Conservation (phyloP, 1,139 yeast species). For the Geotrichum histeridarum region DNA sequence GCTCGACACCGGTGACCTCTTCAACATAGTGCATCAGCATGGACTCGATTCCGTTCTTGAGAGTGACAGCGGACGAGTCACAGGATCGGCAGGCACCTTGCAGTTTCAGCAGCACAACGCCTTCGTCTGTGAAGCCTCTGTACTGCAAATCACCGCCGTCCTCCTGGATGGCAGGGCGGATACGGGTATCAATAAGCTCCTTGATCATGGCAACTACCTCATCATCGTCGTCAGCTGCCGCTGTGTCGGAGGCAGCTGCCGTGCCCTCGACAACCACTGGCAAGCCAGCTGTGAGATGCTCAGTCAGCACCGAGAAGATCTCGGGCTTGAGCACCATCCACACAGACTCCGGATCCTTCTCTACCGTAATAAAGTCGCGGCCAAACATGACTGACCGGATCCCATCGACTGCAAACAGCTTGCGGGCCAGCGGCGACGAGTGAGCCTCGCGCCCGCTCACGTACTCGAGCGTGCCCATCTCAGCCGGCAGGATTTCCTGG, state of each 20-base stretch:
- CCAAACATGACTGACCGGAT: constrained; percentile 88
- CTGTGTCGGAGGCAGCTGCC: constrained; percentile 45
- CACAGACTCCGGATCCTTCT: constrained; percentile 49
- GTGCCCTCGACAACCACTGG: constrained; percentile 48
- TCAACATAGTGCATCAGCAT: constrained; percentile 84
- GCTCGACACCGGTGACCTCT: constrained; percentile 71
- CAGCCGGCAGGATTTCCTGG: constrained; percentile 50
- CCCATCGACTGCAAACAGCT: constrained; percentile 77
- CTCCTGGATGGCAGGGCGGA: constrained; percentile 81
- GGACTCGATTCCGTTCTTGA: constrained; percentile 74
- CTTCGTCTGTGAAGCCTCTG: constrained; percentile 62
- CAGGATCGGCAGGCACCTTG: constrained; percentile 84
- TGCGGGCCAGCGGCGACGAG: constrained; percentile 71
- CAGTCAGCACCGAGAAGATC: constrained; percentile 78
- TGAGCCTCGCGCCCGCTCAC: constrained; percentile 61
- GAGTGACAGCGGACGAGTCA: constrained; percentile 68
- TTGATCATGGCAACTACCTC: constrained; percentile 87
- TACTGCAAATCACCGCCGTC: constrained; percentile 81
- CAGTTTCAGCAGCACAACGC: constrained; percentile 65
- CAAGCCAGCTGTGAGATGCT: constrained; percentile 72
- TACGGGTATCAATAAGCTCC: constrained; percentile 87
- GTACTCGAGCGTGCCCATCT: constrained; percentile 47
- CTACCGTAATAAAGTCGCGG: constrained; percentile 76
- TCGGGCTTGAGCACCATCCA: constrained; percentile 89
- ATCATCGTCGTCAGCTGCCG: constrained; percentile 56